These are phyloP conservation scores for Diddensiella santjacobensis DNA, from an alignment of 805 yeast species.

Conservation along the genomic window DNA sequence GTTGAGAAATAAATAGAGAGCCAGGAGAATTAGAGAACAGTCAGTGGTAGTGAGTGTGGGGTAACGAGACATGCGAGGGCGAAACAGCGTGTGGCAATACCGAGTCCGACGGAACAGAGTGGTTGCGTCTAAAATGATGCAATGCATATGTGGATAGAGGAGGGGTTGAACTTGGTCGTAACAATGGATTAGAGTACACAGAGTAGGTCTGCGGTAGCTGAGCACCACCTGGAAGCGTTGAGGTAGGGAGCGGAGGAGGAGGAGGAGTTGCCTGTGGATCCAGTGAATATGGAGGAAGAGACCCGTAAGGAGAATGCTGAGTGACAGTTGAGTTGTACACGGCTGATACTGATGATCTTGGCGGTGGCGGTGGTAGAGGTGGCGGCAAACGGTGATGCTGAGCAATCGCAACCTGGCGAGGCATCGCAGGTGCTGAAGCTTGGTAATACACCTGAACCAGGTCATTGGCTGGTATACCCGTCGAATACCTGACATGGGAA, in stretches of 20 bases:
- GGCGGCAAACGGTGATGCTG: conserved; percentile 7
- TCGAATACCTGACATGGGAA: conserved; percentile 11
- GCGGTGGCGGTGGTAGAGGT: background rate
- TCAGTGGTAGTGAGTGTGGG: too few species aligned
- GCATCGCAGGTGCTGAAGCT: background rate
- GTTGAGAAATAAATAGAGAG: background rate
- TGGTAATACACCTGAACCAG: conserved; percentile 3
- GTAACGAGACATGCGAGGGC: too few species aligned
- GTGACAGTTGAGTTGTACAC: background rate
- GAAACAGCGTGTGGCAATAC: background rate
- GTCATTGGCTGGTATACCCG: conserved; percentile 1
- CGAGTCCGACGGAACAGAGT: conserved; percentile 2
- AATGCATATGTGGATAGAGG: conserved; percentile 7
- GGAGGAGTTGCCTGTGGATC: conserved; percentile 4
- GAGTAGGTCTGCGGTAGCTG: conserved; percentile 2
- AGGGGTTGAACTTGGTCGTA: conserved; percentile 18
- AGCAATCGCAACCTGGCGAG: conserved; percentile 1
- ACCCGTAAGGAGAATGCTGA: background rate
- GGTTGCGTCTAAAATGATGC: background rate
- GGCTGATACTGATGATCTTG: background rate
- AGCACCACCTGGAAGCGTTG: conserved; percentile 1
- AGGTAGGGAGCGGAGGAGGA: conserved; percentile 4
- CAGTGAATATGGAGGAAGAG: background rate
- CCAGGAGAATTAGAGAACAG: background rate
- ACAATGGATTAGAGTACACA: conserved; percentile 7